These are phyloP conservation scores for Metschnikowia noctiluminum DNA, from an alignment of 805 yeast genomes.

Conservation along the genomic window DNA sequence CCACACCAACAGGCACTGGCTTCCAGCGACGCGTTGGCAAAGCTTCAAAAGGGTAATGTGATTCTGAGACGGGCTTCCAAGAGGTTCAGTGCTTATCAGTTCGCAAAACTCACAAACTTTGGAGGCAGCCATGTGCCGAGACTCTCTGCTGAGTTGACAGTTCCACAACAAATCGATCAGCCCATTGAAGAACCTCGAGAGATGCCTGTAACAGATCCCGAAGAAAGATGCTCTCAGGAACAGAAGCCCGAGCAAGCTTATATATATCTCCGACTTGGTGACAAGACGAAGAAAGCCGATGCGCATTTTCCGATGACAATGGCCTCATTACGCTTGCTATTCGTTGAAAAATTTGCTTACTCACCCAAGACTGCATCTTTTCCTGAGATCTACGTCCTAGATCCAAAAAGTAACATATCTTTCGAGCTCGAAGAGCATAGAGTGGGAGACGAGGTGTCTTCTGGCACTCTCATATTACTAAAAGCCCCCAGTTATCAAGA, in stretches of 20 bases:
- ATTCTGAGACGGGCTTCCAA: slow-evolving; percentile 91
- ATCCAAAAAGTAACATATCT: slow-evolving; percentile 52
- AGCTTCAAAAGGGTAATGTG: slow-evolving; percentile 77
- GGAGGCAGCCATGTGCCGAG: slow-evolving; percentile 15
- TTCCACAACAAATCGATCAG: not conserved
- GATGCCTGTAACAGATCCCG: not conserved
- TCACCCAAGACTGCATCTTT: slow-evolving; percentile 68
- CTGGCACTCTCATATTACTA: slow-evolving; percentile 59
- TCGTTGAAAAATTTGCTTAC: slow-evolving; percentile 84
- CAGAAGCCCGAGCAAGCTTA: not conserved
- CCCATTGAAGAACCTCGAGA: not conserved
- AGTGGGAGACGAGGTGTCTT: slow-evolving; percentile 50
- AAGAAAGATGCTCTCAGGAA: not conserved
- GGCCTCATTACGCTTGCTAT: slow-evolving; percentile 60
- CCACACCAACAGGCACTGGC: slow-evolving; percentile 1
- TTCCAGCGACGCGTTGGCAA: slow-evolving; percentile 61
- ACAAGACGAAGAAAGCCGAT: slow-evolving; percentile 52
- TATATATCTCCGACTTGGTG: slow-evolving; percentile 50
- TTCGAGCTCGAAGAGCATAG: slow-evolving; percentile 78
- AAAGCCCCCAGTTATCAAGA: slow-evolving; percentile 6
- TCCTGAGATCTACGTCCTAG: slow-evolving; percentile 76
- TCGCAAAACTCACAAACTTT: slow-evolving; percentile 62
- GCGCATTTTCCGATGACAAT: slow-evolving; percentile 45
- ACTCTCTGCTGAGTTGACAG: slow-evolving; percentile 9
- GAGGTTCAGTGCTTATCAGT: slow-evolving; percentile 90